phyloP scores from a whole-genome alignment of 75 land plant genomes.

The Picea sitchensis region DNA sequence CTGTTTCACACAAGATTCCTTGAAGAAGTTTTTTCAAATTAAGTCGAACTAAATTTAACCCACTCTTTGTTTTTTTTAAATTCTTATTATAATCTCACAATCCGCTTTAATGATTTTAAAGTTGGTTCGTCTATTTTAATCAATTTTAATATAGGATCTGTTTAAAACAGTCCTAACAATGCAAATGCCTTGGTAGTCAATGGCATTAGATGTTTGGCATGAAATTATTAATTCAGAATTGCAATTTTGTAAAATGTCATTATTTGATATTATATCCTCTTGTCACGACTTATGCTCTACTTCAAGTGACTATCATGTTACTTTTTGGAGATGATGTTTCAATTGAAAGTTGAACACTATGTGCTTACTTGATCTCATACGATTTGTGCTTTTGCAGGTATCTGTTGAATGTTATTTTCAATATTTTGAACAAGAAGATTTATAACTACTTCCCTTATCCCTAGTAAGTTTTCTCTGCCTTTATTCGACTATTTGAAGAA shows the following conservation, averaged over 20 bases:
- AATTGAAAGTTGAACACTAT: background rate
- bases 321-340: background rate
- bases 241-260: too few species aligned
- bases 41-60: too few species aligned
- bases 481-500: background rate
- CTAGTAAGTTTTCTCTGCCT: conserved; percentile 53
- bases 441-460: conserved; percentile 99
- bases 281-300: background rate
- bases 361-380: background rate
- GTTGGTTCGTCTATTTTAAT: too few species aligned
- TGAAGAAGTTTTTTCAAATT: too few species aligned
- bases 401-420: conserved; percentile 95
- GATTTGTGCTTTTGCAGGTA: conserved; percentile 60
- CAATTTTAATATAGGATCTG: too few species aligned
- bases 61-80: too few species aligned
- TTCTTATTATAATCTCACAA: too few species aligned
- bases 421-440: conserved; percentile 97
- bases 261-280: too few species aligned
- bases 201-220: background rate
- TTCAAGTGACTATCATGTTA: background rate
- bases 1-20: too few species aligned
- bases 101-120: too few species aligned
- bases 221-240: background rate
- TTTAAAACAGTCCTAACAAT: too few species aligned
- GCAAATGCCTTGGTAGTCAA: too few species aligned